phyloP scores from a whole-genome alignment of 2,329 filamentous ascomycete species.

The Aurifilum marmelostoma region DNA sequence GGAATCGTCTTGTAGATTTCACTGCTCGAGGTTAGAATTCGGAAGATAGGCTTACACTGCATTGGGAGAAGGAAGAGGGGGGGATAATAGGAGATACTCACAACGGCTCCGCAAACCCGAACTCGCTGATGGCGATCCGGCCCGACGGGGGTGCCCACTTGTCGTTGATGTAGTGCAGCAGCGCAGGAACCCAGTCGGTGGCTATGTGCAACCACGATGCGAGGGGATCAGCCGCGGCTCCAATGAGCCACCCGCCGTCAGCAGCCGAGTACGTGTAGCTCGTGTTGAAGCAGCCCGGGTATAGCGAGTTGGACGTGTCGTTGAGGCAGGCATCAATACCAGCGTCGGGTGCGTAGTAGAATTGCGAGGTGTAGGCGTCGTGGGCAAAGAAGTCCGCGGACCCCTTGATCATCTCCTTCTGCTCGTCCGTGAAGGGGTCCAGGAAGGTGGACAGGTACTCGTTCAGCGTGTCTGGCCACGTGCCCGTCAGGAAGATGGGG shows the following conservation, averaged over 20 bases:
- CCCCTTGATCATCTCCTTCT: constrained; percentile 14
- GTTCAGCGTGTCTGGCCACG: constrained; percentile 20
- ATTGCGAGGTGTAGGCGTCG: constrained; percentile 24
- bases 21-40: background rate
- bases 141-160: constrained; percentile 20
- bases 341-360: constrained; percentile 22
- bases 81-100: background rate
- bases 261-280: constrained; percentile 18
- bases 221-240: constrained; percentile 15
- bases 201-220: constrained; percentile 21
- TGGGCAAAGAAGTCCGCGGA: constrained; percentile 21
- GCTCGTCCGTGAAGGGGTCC: constrained; percentile 20
- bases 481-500: constrained; percentile 24
- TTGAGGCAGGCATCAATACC: constrained; percentile 20
- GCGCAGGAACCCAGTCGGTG: constrained; percentile 23
- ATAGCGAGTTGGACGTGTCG: constrained; percentile 17
- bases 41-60: background rate
- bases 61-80: background rate
- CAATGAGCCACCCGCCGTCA: constrained; percentile 22
- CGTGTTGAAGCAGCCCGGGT: constrained; percentile 23
- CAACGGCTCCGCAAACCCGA: constrained; percentile 23
- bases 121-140: constrained; percentile 19
- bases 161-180: constrained; percentile 22
- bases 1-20: constrained; percentile 24
- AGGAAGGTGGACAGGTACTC: constrained; percentile 26